Evolutionary conservation across 1,284 basidiomycete species (phyloP).

Genomic region (Singerocomus inundabilis): DNA sequence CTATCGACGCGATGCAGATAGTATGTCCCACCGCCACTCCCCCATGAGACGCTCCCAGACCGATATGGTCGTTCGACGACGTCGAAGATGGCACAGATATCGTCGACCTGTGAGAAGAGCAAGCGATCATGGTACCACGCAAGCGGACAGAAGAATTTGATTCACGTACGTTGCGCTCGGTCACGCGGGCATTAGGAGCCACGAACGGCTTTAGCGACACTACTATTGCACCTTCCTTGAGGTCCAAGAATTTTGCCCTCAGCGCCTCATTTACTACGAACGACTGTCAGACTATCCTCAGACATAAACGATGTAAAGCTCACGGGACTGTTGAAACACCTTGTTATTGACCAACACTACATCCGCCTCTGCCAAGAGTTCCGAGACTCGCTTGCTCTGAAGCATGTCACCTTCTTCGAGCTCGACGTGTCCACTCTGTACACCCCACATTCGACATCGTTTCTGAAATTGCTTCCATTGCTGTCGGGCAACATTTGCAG

Average conservation of each 20-base stretch:
- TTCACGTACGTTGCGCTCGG: constrained; percentile 65
- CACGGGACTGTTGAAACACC: constrained; percentile 67
- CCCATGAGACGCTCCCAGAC: constrained; percentile 75
- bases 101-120: constrained; percentile 49
- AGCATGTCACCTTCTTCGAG: constrained; percentile 75
- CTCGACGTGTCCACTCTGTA: constrained; percentile 64
- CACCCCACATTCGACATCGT: constrained; percentile 75
- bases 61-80: constrained; percentile 65
- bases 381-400: constrained; percentile 53
- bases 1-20: constrained; percentile 75
- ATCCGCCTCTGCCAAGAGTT: constrained; percentile 65
- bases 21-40: constrained; percentile 61
- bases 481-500: constrained; percentile 61
- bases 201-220: constrained; percentile 75
- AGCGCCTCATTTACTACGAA: constrained; percentile 72
- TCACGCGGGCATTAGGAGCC: constrained; percentile 62
- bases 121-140: constrained; percentile 4
- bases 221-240: constrained; percentile 78
- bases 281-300: neutral
- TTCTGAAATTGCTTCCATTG: constrained; percentile 62
- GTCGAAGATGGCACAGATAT: constrained; percentile 73
- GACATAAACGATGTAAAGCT: constrained; percentile 32
- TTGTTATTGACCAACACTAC: constrained; percentile 80
- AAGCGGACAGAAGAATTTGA: neutral
- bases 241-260: constrained; percentile 69